Evolutionary conservation across 208 protist genomes (phyloP), one percentile per base, ranked within the genome.

Genomic region (Crithidia fasciculata): DNA sequence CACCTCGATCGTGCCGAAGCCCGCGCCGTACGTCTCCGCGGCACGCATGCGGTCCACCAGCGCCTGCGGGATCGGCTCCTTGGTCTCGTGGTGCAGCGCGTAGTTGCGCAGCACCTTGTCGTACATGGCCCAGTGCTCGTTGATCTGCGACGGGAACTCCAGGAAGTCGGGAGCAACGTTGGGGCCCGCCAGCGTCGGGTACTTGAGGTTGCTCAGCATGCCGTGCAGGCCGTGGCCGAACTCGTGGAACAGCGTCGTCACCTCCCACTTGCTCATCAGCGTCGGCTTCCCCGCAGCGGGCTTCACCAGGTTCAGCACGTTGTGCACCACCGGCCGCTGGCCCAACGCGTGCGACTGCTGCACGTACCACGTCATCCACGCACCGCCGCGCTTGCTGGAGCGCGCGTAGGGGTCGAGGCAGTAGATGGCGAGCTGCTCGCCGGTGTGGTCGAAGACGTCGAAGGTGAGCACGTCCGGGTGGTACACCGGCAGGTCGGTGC

Each of bases 131-230:
- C 85, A 93, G 62, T 93, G 84, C 76, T 92, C 86, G 72, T 92
- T 90, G 60, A 92, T 79, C 82, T 95, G 91, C 52, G 89, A 94
- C 5, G 91, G 88, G 49, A 90, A 79, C 86, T 96, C 88, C 6
- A 94, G 78, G 47, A 91, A 91, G 73, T 96, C 89, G 54, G 83
- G 82, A 8, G 89, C 78, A 8, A 94, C 83, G 18, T 58, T 69
- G 36, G 90, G 83, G 43, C 91, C 91, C 13, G 85, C 73, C 12
- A 90, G 87, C 18, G 68, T 77, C 6, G 61, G 36, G 67, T 86
- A 84, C 49, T 64, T 61, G 44, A 77, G 49, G 53, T 66, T 65
- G 18, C 85, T 86, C 4, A 94, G 75, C 76, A 95, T 92, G 66
- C 91, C 88, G 81, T 95, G 90, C 18, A 94, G 78, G 4, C 82